These are phyloP conservation scores for Tolypocladium nubicola DNA, from an alignment of 2,329 filamentous ascomycete species.

Conservation along the genomic window DNA sequence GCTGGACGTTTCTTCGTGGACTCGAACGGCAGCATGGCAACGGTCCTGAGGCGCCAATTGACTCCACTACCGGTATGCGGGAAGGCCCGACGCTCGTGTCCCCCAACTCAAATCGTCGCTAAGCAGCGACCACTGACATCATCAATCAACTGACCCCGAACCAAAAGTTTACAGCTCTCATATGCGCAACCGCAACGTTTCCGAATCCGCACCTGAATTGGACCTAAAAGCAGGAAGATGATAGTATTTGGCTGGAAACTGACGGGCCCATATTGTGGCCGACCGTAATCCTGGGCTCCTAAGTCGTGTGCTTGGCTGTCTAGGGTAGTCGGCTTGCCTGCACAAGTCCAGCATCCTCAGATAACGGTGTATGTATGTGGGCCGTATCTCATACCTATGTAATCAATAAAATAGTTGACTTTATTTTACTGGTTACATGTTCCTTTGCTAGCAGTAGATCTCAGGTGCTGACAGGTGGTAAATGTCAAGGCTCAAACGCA, in stretches of 20 bases:
- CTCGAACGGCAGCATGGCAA: background rate
- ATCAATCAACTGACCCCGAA: background rate
- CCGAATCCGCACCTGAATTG: background rate
- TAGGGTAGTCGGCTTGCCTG: background rate
- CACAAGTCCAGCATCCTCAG: background rate
- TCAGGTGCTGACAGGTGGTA: too few relatives aligned
- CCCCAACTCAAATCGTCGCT: background rate
- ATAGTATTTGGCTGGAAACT: background rate
- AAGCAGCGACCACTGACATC: background rate
- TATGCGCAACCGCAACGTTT: background rate
- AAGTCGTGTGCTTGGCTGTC: background rate
- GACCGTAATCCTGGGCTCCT: background rate
- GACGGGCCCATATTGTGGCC: background rate
- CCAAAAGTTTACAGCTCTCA: too few relatives aligned
- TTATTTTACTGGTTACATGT: too few relatives aligned
- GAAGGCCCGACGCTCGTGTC: background rate
- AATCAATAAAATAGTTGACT: too few relatives aligned
- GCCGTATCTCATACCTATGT: too few relatives aligned
- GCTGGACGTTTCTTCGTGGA: background rate
- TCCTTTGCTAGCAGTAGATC: too few relatives aligned
- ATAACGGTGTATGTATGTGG: too few relatives aligned
- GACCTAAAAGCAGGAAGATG: background rate
- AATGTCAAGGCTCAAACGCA: too few relatives aligned
- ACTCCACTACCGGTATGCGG: background rate
- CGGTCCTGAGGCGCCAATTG: background rate